phyloP scores from a whole-genome alignment of 805 yeast genomes.

The Barnettozyma salicaria region DNA sequence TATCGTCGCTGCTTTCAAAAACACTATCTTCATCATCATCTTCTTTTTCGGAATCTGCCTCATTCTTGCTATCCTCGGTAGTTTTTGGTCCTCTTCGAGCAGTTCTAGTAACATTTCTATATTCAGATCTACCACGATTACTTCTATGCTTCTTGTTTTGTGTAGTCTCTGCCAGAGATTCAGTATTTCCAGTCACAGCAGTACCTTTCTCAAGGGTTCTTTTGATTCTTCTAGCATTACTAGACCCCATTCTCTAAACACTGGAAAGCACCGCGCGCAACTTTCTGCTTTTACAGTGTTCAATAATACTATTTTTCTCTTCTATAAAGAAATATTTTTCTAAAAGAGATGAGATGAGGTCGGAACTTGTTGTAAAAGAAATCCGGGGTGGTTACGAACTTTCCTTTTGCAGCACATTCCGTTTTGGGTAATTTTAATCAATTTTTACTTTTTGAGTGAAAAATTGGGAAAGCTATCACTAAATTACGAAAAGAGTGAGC shows the following conservation, averaged over 20 bases:
- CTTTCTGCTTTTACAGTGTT: too few relatives aligned
- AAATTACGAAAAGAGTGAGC: too few relatives aligned
- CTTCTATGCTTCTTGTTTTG: conserved; percentile 13
- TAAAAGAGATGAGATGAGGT: not conserved
- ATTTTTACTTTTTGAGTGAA: not conserved
- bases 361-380: not conserved
- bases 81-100: conserved; percentile 32
- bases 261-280: too few relatives aligned
- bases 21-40: not conserved
- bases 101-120: conserved; percentile 55
- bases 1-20: conserved; percentile 4
- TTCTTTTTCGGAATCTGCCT: conserved; percentile 10
- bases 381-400: not conserved
- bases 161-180: too few relatives aligned
- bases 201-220: conserved; percentile 4
- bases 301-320: not conserved
- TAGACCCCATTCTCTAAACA: conserved; percentile 18
- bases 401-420: not conserved
- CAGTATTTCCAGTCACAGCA: too few relatives aligned
- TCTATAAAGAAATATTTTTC: not conserved
- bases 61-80: conserved; percentile 18
- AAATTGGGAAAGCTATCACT: too few relatives aligned
- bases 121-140: conserved; percentile 51
- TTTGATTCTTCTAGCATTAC: conserved; percentile 12
- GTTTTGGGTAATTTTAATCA: not conserved